Conservation (phyloP, 2,329 filamentous ascomycete species). For the Talaromyces verruculosus region DNA sequence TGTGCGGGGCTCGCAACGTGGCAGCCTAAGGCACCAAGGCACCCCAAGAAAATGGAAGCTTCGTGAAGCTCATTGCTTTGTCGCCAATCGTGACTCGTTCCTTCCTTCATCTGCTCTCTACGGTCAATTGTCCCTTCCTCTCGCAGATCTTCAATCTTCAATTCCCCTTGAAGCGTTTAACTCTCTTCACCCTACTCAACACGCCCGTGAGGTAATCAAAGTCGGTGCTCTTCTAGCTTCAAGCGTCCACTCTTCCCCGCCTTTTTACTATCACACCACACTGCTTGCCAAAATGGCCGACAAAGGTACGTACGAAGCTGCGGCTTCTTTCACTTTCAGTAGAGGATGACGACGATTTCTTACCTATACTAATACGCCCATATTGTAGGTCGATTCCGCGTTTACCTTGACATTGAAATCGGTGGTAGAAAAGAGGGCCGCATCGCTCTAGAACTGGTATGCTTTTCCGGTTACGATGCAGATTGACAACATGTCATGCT, state of each 20-base stretch:
- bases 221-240: not conserved
- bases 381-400: slow-evolving; percentile 63
- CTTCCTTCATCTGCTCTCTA: not conserved
- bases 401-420: slow-evolving; percentile 92
- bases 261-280: not conserved
- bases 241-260: not conserved
- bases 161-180: not conserved
- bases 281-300: slow-evolving; percentile 13
- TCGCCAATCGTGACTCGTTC: slow-evolving; percentile 2
- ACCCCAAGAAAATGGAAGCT: slow-evolving; percentile 19
- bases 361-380: not conserved
- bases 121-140: not conserved
- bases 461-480: slow-evolving; percentile 30
- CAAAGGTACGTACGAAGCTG: slow-evolving; percentile 11
- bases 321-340: no score
- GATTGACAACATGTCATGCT: not conserved
- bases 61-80: slow-evolving; percentile 19
- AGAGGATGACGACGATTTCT: no score
- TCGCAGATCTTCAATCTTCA: not conserved
- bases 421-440: slow-evolving; percentile 72
- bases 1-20: slow-evolving; percentile 11
- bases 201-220: not conserved
- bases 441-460: slow-evolving; percentile 79
- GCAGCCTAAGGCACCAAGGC: slow-evolving; percentile 15
- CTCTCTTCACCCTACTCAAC: not conserved